phyloP scores from a whole-genome alignment of 164 flowering plant species.

The Magnolia changhungtana region DNA sequence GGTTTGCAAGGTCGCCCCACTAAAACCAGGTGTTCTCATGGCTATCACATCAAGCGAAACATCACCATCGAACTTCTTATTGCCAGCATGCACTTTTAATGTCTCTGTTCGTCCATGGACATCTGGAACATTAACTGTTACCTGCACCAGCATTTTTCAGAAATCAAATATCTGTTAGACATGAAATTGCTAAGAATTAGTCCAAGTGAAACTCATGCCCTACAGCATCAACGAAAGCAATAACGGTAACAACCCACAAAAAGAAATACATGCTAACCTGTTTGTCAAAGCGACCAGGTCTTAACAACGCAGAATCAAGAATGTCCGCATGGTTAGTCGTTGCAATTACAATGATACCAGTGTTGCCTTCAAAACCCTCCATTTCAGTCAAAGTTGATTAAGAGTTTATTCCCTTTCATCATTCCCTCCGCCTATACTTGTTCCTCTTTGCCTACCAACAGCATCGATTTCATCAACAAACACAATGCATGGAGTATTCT shows the following conservation, averaged over 20 bases:
- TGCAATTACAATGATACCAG: conserved; percentile 86
- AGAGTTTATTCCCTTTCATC: conserved; percentile 94
- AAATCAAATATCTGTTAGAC: background rate
- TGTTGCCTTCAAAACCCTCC: conserved; percentile 95
- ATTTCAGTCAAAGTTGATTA: conserved; percentile 93
- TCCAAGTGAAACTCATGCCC: background rate
- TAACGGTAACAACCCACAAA: background rate
- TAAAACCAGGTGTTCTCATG: conserved; percentile 95
- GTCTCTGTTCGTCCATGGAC: conserved; percentile 85
- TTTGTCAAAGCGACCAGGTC: conserved; percentile 90
- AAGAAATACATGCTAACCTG: conserved; percentile 42
- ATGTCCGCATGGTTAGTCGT: conserved; percentile 91
- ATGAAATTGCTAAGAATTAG: background rate
- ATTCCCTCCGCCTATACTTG: conserved; percentile 93
- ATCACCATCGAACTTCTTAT: conserved; percentile 77
- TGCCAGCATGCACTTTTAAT: conserved; percentile 79
- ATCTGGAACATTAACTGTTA: conserved; percentile 84
- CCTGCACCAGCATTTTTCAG: conserved; percentile 37
- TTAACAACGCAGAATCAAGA: conserved; percentile 81
- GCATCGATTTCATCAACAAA: conserved; percentile 98
- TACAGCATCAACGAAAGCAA: background rate
- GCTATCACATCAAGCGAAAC: conserved; percentile 89
- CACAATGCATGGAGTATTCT: conserved; percentile 92
- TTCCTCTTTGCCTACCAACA: conserved; percentile 88
- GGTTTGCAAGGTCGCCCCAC: conserved; percentile 97